Percentiles rank a stretch among this genome's conserved stretches.
Evolutionary conservation across 2,329 filamentous ascomycete species (phyloP).

Genomic region (Xylariaceae sp.): DNA sequence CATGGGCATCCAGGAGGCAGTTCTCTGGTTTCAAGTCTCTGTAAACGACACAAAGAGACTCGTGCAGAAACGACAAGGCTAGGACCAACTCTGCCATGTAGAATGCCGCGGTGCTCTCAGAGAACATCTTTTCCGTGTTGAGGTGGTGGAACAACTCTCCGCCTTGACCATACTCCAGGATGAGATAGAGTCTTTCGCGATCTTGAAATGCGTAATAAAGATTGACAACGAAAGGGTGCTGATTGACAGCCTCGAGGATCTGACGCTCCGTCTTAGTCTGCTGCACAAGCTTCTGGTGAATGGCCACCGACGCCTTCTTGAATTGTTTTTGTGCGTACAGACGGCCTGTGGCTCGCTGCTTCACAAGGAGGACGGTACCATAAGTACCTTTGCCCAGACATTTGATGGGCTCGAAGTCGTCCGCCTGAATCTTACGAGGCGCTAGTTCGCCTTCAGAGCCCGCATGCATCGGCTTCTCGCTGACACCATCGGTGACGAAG

Average conservation of each 20-base stretch:
- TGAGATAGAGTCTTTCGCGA: conserved; percentile 93
- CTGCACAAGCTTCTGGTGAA: conserved; percentile 93
- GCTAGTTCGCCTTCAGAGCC: conserved; percentile 50
- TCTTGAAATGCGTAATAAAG: conserved; percentile 98
- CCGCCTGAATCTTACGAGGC: conserved; percentile 77
- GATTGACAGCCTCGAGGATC: conserved; percentile 91
- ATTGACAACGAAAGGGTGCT: conserved; percentile 96
- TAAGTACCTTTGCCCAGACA: conserved; percentile 96
- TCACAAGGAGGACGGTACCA: conserved; percentile 89
- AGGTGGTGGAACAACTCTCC: conserved; percentile 97
- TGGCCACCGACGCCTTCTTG: conserved; percentile 89
- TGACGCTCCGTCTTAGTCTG: conserved; percentile 96
- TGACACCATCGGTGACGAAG: conserved; percentile 66
- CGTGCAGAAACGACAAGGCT: conserved; percentile 87
- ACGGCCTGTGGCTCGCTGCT: conserved; percentile 78
- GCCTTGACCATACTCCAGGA: conserved; percentile 94
- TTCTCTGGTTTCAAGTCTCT: conserved; percentile 98
- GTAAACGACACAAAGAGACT: conserved; percentile 89
- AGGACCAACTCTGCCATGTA: conserved; percentile 99
- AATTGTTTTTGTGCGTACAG: conserved; percentile 98
- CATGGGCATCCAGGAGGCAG: conserved; percentile 84
- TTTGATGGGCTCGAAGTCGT: conserved; percentile 83
- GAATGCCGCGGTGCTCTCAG: conserved; percentile 82
- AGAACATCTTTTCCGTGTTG: conserved; percentile 89
- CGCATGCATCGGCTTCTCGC: conserved; percentile 35